These are phyloP conservation scores for Saururus chinensis DNA, from an alignment of 164 flowering plant species.

Conservation along the genomic window DNA sequence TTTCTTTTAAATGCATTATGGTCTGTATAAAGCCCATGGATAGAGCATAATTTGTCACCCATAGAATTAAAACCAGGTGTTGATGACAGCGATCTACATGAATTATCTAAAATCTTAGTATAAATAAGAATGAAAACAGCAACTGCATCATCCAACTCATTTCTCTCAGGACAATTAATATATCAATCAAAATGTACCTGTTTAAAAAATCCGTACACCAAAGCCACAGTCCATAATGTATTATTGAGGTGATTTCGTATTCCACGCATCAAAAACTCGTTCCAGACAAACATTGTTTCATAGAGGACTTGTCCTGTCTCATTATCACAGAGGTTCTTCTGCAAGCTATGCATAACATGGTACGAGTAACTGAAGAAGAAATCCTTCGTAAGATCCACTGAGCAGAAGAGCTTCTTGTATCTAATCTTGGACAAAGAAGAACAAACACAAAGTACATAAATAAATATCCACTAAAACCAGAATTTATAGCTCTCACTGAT, in stretches of 20 bases:
- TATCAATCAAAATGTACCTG: slow-evolving; percentile 40
- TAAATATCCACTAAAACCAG: background rate
- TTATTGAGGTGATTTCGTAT: slow-evolving; percentile 66
- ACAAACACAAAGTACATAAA: slow-evolving; percentile 19
- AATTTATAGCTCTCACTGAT: too few relatives aligned
- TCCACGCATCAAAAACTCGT: slow-evolving; percentile 80
- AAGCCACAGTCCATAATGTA: slow-evolving; percentile 86
- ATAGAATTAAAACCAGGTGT: too few relatives aligned
- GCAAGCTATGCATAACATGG: slow-evolving; percentile 88
- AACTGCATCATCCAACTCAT: background rate
- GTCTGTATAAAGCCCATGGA: too few relatives aligned
- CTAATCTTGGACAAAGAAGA: slow-evolving; percentile 34
- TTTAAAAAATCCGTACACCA: slow-evolving; percentile 88
- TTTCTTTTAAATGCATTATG: too few relatives aligned
- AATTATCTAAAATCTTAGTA: too few relatives aligned
- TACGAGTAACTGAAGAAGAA: slow-evolving; percentile 99
- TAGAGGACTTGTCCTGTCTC: slow-evolving; percentile 43
- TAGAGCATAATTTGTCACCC: too few relatives aligned
- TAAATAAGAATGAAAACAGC: too few relatives aligned
- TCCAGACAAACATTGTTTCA: slow-evolving; percentile 98
- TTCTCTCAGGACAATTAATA: background rate
- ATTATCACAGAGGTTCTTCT: slow-evolving; percentile 58
- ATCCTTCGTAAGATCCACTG: slow-evolving; percentile 96
- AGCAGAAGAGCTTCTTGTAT: slow-evolving; percentile 97
- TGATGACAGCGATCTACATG: too few relatives aligned